Percentiles rank a stretch among this genome's conserved stretches.
Conservation (phyloP, 768 basidiomycete species). For the Psilocybe sp. region DNA sequence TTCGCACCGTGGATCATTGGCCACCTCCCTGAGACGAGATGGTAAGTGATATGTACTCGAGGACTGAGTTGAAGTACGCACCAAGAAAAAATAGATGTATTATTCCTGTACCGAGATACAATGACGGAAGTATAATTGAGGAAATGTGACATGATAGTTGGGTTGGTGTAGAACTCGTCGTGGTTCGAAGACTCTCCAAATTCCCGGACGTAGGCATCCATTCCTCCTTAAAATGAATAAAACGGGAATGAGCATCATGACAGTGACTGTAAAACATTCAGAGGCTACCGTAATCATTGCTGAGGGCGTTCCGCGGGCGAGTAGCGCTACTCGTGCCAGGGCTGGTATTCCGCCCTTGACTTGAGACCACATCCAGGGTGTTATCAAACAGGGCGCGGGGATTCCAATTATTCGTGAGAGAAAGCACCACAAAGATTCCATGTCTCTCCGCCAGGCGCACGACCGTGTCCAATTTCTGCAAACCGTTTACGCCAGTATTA, state of each 20-base stretch:
- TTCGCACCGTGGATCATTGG: slow-evolving; percentile 65
- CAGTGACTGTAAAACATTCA: no score
- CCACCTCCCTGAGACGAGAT: slow-evolving; percentile 47
- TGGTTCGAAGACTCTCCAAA: slow-evolving; percentile 38
- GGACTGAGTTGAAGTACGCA: slow-evolving; percentile 18
- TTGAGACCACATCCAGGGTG: slow-evolving; percentile 7
- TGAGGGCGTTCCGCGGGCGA: slow-evolving; percentile 50
- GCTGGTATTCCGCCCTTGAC: slow-evolving; percentile 31
- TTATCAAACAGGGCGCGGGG: slow-evolving; percentile 34
- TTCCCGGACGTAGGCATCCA: slow-evolving; percentile 63
- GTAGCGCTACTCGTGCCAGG: slow-evolving; percentile 30
- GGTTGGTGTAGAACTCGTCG: slow-evolving; percentile 58
- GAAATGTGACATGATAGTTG: slow-evolving; percentile 47
- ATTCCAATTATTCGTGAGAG: slow-evolving; percentile 65
- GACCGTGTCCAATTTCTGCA: slow-evolving; percentile 62
- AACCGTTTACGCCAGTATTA: slow-evolving; percentile 59
- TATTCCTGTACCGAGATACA: slow-evolving; percentile 53
- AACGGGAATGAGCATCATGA: no score
- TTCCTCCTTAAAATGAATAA: no score
- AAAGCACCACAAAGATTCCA: slow-evolving; percentile 48
- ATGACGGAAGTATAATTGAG: slow-evolving; percentile 55
- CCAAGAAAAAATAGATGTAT: slow-evolving; percentile 52
- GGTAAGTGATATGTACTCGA: background rate
- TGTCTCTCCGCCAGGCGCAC: slow-evolving; percentile 51
- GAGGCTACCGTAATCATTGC: slow-evolving; percentile 70